Evolutionary conservation across 352 stramenopile species (phyloP), one percentile per base, ranked within the genome.

Genomic region (Phytopythium litorale): DNA sequence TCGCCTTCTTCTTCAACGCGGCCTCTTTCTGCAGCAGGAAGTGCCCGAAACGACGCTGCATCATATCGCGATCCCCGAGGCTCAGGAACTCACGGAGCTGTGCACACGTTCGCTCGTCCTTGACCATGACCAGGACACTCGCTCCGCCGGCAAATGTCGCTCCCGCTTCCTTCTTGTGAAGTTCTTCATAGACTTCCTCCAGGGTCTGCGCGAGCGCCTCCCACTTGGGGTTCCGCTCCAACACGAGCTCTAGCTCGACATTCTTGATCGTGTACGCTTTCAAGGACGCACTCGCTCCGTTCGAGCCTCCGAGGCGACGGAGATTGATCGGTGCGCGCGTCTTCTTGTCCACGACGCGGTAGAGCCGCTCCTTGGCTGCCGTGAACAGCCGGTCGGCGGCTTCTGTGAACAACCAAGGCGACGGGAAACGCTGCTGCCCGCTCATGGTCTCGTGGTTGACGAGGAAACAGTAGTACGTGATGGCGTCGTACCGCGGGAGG

Each of bases 191-290:
- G 52, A 98, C 94, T 74, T 99, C 97, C 25, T 88, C 79, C 18
- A 99, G 65, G 9, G 99, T 84, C 56, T 98, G 84, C 37, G 83
- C 73, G 7, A 99, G 67, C 3, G 98, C 81, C 19, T 81, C 79
- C 89, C 97, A 99, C 68, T 99, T 99, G 11, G 96, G 91, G 69
- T 98, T 98, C 61, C 96, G 73, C 62, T 97, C 88, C 15, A 97
- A 60, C 13, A 77, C 73, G 32, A 96, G 58, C 45, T 81, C 71
- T 4, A 97, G 61, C 54, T 90, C 72, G 3, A 58, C 69, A 0
- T 76, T 71, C 33, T 80, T 71, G 3, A 50, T 16, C 15, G 66
- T 67, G 25, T 55, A 52, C 23, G 65, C 51, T 8, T 40, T 54
- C 19, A 30, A 12, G 16, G 23, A 18, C 40, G 23, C 57, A 33